These are phyloP conservation scores for Euphorbia pulcherrima DNA, from an alignment of 345 rosid species.

Conservation along the genomic window DNA sequence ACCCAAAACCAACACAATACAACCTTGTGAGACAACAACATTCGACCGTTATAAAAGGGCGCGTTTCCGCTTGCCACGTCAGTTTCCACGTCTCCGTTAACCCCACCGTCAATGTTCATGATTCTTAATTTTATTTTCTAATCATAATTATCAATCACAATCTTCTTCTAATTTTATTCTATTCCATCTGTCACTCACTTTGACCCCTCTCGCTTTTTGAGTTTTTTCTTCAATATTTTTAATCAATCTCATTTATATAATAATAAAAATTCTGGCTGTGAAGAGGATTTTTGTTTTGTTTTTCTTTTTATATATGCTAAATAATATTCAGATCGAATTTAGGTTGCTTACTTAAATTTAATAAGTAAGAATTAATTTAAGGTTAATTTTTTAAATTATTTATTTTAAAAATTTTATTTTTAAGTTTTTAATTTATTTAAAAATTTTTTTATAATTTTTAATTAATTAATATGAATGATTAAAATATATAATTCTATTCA, in stretches of 20 bases:
- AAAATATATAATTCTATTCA: too few relatives aligned
- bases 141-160: not conserved
- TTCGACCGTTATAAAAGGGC: conserved; percentile 18
- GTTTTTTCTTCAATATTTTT: not conserved
- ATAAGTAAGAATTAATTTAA: too few relatives aligned
- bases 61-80: conserved; percentile 18
- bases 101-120: not conserved
- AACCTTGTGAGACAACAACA: not conserved
- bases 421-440: too few relatives aligned
- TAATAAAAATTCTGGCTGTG: not conserved
- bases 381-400: too few relatives aligned
- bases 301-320: not conserved
- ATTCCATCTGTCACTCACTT: not conserved
- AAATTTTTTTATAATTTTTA: too few relatives aligned
- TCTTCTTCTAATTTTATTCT: not conserved
- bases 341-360: too few relatives aligned
- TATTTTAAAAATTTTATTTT: too few relatives aligned
- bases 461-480: too few relatives aligned
- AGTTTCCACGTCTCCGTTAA: conserved; percentile 6
- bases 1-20: not conserved
- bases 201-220: not conserved
- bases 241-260: not conserved
- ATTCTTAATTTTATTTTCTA: not conserved
- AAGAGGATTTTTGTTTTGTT: not conserved
- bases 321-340: too few relatives aligned